Evolutionary conservation across 345 rosid species (phyloP).

Genomic region (Rhodamnia argentea): DNA sequence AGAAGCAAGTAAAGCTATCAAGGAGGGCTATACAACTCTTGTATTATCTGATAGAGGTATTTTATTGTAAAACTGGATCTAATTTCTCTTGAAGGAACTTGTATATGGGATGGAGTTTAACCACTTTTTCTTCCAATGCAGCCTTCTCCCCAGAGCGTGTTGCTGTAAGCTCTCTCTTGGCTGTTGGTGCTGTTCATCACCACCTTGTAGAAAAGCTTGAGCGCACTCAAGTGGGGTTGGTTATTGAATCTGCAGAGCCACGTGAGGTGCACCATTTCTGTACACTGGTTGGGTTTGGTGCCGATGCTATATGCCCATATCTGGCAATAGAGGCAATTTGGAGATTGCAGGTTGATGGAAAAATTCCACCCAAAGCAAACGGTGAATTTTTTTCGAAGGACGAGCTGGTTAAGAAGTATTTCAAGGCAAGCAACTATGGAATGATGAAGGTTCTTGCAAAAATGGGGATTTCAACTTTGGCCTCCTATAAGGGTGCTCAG

Average conservation of each 20-base stretch:
- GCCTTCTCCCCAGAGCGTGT: constrained; percentile 77
- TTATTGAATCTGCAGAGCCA: constrained; percentile 97
- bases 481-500: constrained; percentile 99
- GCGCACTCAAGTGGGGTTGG: constrained; percentile 85
- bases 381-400: constrained; percentile 81
- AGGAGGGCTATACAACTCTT: constrained; percentile 70
- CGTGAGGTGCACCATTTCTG: constrained; percentile 99
- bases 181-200: constrained; percentile 98
- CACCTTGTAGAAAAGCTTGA: constrained; percentile 82
- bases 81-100: neutral
- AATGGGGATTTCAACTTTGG: constrained; percentile 98
- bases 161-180: constrained; percentile 95
- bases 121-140: constrained; percentile 8
- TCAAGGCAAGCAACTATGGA: constrained; percentile 96
- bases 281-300: constrained; percentile 93
- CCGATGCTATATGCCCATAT: constrained; percentile 97
- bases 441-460: constrained; percentile 99
- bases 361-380: constrained; percentile 77
- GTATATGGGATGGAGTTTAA: neutral
- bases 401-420: constrained; percentile 83
- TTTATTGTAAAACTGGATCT: neutral
- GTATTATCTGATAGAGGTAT: constrained; percentile 99
- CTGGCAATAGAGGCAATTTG: constrained; percentile 74
- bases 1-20: constrained; percentile 83
- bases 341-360: constrained; percentile 93